A percentile compares a stretch with the other conserved stretches of the same genome.
These are phyloP conservation scores for Fomitopsis pinicola DNA, from an alignment of 1,284 basidiomycete species.

Conservation along the genomic window DNA sequence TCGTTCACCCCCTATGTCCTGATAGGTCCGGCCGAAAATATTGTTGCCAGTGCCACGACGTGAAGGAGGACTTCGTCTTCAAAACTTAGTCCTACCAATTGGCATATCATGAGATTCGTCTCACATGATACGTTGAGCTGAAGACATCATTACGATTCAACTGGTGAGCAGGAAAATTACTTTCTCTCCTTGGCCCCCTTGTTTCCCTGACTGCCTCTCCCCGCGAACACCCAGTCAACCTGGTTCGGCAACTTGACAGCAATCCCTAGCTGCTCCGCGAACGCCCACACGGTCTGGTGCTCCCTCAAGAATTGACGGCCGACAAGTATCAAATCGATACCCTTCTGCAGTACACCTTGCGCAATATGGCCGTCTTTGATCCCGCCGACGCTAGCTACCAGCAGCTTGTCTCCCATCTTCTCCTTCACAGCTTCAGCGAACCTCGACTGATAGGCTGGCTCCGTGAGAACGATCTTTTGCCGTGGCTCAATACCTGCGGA, in stretches of 20 bases:
- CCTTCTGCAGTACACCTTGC: constrained; percentile 34
- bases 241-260: constrained; percentile 36
- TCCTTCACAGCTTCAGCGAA: constrained; percentile 44
- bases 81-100: too few species aligned
- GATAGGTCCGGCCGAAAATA: too few species aligned
- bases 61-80: too few species aligned
- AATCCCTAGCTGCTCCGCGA: constrained; percentile 43
- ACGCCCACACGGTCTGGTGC: constrained; percentile 31
- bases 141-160: too few species aligned
- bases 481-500: constrained; percentile 39
- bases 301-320: not conserved
- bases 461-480: constrained; percentile 3
- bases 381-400: constrained; percentile 51
- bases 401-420: constrained; percentile 26
- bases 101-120: too few species aligned
- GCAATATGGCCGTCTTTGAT: constrained; percentile 52
- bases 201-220: constrained; percentile 34
- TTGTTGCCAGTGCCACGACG: too few species aligned
- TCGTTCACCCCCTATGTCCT: too few species aligned
- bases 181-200: not conserved
- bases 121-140: too few species aligned
- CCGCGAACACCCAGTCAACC: constrained; percentile 36
- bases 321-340: not conserved
- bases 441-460: constrained; percentile 36
- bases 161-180: too few species aligned